Evolutionary conservation across 352 stramenopile genomes (phyloP).

Genomic region (Phytophthora syringae): DNA sequence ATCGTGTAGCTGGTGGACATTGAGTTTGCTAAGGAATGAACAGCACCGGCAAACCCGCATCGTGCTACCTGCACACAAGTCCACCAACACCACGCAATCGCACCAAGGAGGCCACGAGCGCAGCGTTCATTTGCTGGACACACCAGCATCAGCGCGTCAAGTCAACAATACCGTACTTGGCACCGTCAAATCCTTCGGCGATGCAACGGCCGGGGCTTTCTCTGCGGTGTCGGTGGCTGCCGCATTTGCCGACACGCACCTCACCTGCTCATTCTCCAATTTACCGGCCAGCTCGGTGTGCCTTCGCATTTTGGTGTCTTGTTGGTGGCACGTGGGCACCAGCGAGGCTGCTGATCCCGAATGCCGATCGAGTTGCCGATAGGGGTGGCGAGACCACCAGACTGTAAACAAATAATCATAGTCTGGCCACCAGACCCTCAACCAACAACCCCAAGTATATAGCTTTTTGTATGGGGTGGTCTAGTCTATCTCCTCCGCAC

Average conservation of each 20-base stretch:
- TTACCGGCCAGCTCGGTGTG: too few relatives aligned
- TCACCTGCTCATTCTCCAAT: conserved; percentile 29
- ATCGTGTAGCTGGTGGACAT: too few relatives aligned
- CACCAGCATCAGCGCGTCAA: background rate
- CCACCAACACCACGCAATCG: too few relatives aligned
- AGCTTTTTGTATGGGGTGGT: background rate
- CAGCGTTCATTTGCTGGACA: background rate
- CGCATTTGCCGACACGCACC: background rate
- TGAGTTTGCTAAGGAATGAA: too few relatives aligned
- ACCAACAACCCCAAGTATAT: background rate
- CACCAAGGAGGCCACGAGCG: too few relatives aligned
- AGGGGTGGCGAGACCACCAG: conserved; percentile 28
- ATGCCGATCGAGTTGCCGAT: conserved; percentile 8
- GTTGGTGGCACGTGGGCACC: conserved; percentile 22
- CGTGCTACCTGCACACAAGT: too few relatives aligned
- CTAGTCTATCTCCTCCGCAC: conserved; percentile 31
- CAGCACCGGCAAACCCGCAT: too few relatives aligned
- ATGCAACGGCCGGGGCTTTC: conserved; percentile 9
- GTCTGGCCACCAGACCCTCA: background rate
- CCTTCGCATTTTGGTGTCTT: conserved; percentile 1
- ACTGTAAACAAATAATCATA: conserved; percentile 14
- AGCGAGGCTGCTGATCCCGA: conserved; percentile 13
- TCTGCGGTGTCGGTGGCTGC: background rate
- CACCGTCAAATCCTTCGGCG: conserved; percentile 30
- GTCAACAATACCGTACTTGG: conserved; percentile 33